phyloP scores from a whole-genome alignment of 345 rosid genomes.

The Geranium rotundifolium region DNA sequence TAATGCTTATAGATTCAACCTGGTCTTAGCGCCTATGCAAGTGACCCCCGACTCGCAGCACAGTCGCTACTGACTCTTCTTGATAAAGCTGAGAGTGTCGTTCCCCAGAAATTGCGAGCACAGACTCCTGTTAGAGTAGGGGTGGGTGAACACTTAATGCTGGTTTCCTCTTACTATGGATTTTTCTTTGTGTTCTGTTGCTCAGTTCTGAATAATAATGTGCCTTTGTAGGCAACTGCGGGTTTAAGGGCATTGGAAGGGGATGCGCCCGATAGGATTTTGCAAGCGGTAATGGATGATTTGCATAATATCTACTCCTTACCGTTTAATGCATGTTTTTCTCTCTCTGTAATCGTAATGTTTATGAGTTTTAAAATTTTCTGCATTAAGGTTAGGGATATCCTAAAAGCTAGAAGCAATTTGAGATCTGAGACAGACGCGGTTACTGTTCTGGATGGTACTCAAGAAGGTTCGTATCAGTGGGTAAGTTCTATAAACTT shows the following conservation, averaged over 20 bases:
- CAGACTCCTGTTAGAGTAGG: slow-evolving; percentile 98
- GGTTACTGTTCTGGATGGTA: slow-evolving; percentile 81
- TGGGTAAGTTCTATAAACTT: slow-evolving; percentile 53
- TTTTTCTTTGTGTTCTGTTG: slow-evolving; percentile 5
- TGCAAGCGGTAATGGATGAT: slow-evolving; percentile 55
- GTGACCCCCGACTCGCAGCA: slow-evolving; percentile 62
- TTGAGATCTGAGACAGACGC: slow-evolving; percentile 49
- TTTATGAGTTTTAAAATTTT: slow-evolving; percentile 10
- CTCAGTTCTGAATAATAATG: slow-evolving; percentile 8
- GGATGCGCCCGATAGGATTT: slow-evolving; percentile 72
- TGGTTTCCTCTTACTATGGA: neutral
- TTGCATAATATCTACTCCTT: slow-evolving; percentile 5
- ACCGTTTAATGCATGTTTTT: neutral
- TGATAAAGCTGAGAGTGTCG: slow-evolving; percentile 75
- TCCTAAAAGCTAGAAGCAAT: slow-evolving; percentile 65
- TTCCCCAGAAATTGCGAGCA: slow-evolving; percentile 59
- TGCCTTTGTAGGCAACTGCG: slow-evolving; percentile 68
- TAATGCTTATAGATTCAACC: slow-evolving; percentile 46
- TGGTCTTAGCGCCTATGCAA: slow-evolving; percentile 79
- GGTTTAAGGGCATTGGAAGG: slow-evolving; percentile 80
- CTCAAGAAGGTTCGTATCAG: slow-evolving; percentile 94
- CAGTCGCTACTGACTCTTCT: slow-evolving; percentile 55
- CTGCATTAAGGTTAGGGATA: slow-evolving; percentile 61
- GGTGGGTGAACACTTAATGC: slow-evolving; percentile 33
- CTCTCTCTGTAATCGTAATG: slow-evolving; percentile 4